Conservation (phyloP, 2,329 filamentous ascomycete genomes). For the Camptophora hylomeconis region DNA sequence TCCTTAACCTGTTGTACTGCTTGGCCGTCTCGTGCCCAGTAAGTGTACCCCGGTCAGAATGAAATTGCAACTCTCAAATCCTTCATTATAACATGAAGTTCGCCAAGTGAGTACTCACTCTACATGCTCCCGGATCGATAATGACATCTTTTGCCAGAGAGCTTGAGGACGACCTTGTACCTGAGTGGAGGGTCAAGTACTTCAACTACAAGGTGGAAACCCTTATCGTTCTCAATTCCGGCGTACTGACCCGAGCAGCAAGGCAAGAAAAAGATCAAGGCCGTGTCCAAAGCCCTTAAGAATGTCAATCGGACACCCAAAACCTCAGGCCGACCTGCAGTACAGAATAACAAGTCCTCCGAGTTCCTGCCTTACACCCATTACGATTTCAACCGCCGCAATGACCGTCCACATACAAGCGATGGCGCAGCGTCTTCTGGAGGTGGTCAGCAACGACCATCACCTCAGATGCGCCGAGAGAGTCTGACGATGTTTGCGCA, state of each 20-base stretch:
- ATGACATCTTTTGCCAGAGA: slow-evolving; percentile 38
- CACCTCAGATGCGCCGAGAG: slow-evolving; percentile 10
- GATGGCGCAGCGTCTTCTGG: slow-evolving; percentile 7
- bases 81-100: slow-evolving; percentile 55
- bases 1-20: too few species aligned
- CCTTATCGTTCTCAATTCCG: slow-evolving; percentile 1
- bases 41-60: too few species aligned
- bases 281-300: slow-evolving; percentile 58
- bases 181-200: slow-evolving; percentile 91
- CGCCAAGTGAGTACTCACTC: slow-evolving; percentile 37
- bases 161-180: slow-evolving; percentile 75
- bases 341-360: slow-evolving; percentile 6
- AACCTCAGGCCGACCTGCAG: slow-evolving; percentile 12
- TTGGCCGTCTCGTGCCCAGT: too few species aligned
- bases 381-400: slow-evolving; percentile 14
- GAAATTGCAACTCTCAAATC: too few species aligned
- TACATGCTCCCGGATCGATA: slow-evolving; percentile 10
- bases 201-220: slow-evolving; percentile 66
- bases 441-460: slow-evolving; percentile 7
- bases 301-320: slow-evolving; percentile 40
- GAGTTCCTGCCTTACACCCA: slow-evolving; percentile 15
- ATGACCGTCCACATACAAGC: slow-evolving; percentile 5
- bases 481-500: slow-evolving; percentile 18
- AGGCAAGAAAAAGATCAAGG: slow-evolving; percentile 89
- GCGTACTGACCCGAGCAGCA: slow-evolving; percentile 25